Conservation (phyloP, 768 basidiomycete genomes). For the Epithele typhae region DNA sequence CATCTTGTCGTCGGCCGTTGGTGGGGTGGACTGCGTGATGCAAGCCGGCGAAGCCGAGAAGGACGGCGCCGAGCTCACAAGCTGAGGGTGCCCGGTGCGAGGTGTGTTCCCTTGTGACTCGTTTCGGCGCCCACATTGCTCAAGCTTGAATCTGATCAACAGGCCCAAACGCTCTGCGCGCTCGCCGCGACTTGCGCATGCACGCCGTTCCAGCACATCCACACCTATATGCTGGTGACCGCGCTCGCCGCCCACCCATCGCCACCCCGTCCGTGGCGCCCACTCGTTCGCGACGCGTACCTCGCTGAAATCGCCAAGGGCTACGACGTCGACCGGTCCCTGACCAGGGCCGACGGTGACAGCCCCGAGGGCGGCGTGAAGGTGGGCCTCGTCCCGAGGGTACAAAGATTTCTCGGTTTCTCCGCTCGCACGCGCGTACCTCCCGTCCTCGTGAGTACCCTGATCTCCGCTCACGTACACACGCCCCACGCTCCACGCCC, state of each 20-base stretch:
- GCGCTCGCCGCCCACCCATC: slow-evolving; percentile 24
- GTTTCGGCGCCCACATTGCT: neutral
- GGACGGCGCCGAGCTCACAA: slow-evolving; percentile 52
- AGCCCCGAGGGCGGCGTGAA: slow-evolving; percentile 30
- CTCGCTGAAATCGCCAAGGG: slow-evolving; percentile 85
- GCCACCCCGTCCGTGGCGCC: slow-evolving; percentile 68
- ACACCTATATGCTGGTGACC: neutral
- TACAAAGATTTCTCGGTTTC: too few species aligned
- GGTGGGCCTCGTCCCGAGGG: slow-evolving; percentile 40
- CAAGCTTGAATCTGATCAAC: slow-evolving; percentile 16
- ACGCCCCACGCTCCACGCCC: neutral
- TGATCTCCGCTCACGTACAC: neutral
- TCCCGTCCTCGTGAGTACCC: too few species aligned
- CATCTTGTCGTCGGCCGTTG: slow-evolving; percentile 58
- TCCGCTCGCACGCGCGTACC: too few species aligned
- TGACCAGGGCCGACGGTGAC: slow-evolving; percentile 29
- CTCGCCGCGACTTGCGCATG: too few species aligned
- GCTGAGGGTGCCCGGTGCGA: slow-evolving; percentile 66
- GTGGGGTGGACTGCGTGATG: slow-evolving; percentile 72
- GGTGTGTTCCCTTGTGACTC: too few species aligned
- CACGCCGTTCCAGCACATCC: neutral
- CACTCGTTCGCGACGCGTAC: slow-evolving; percentile 88
- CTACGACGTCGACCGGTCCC: slow-evolving; percentile 72
- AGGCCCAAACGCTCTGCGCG: slow-evolving; percentile 71
- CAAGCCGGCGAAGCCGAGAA: slow-evolving; percentile 76